Percentiles rank a stretch among this genome's conserved stretches.
These are phyloP conservation scores for Heliamphora exappendiculata DNA, from an alignment of 148 eudicot species.

Conservation along the genomic window DNA sequence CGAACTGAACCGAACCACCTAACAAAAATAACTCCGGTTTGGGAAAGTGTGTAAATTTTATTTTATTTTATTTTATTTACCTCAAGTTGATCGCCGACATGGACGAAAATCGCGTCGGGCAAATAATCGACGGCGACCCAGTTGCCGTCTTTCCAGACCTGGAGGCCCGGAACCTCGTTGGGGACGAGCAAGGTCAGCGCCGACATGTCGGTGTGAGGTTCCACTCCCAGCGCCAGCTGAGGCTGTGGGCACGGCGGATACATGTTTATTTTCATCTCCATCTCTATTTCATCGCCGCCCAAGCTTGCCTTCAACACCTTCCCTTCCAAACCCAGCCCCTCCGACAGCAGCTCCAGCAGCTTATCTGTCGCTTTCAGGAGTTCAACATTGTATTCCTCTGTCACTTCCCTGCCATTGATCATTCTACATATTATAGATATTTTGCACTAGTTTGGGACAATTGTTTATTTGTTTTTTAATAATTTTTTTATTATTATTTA, in stretches of 20 bases:
- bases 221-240: slow-evolving; percentile 40
- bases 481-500: no score
- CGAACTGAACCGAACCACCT: no score
- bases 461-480: no score
- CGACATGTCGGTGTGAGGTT: slow-evolving; percentile 46
- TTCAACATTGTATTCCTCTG: slow-evolving; percentile 32
- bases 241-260: slow-evolving; percentile 51
- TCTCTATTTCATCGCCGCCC: slow-evolving; percentile 27
- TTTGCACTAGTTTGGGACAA: no score
- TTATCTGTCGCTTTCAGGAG: slow-evolving; percentile 20
- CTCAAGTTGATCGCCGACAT: slow-evolving; percentile 42
- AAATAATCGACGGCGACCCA: slow-evolving; percentile 39
- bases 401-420: slow-evolving; percentile 21
- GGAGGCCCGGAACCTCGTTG: slow-evolving; percentile 42
- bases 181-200: slow-evolving; percentile 40
- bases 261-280: slow-evolving; percentile 52
- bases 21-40: no score
- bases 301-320: slow-evolving; percentile 19
- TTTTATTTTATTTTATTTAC: no score
- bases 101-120: slow-evolving; percentile 32
- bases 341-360: slow-evolving; percentile 26
- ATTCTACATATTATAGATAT: not conserved
- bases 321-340: slow-evolving; percentile 32
- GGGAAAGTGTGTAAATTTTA: no score
- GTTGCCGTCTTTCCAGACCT: slow-evolving; percentile 37